Base-by-base conservation (phyloP, 345 rosid genomes). In the Durio zibethinus region DNA sequence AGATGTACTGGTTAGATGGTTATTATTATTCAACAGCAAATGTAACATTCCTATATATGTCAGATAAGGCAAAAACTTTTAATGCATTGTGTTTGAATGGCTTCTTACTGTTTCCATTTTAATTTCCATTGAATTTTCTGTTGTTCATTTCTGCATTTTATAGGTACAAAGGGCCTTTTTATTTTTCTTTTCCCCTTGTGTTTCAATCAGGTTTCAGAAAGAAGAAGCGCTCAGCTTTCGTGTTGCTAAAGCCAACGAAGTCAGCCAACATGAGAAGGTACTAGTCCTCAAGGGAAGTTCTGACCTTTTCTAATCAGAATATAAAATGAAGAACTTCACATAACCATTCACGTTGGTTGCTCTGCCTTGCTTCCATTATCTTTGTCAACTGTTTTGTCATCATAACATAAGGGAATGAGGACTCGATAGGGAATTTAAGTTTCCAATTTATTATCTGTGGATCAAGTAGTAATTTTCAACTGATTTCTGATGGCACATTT, bases 201-300 rank as follows among this genome's bases (percentile, higher is more conserved):
- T 63, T 65, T 62, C 36, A 69, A 78, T 75, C 89, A 96, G 97
- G 84, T 82, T 82, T 79, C 97, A 91, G 48, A 92, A 92, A 82
- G 97, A 96, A 86, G 97, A 91, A 83, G 97, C 98, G 7, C 89
- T 96, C 78, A 82, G 83, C 83, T 93, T 89, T 77, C 90, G 93
- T 50, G 79, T 88, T 83, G 82, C 90, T 65, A 96, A 90, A 86
- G 82, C 94, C 63, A 78, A 85, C 72, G 99, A 96, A 86, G 86
- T 96, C 81, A 65, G 85, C 85, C 92, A 90, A 80, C 88, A 83
- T 66, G 98, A 92, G 85, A 93, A 89, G 97, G 99, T 96, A 84
- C 27, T 43, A 77, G 47, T 5, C 63, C 81, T 71, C 77, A 25
- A 33, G 71, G 20, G 65, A 61, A 75, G 14, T 74, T 35, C 15